Base-by-base conservation (phyloP, 208 protist genomes). In the Acanthamoeba lugdunensis region DNA sequence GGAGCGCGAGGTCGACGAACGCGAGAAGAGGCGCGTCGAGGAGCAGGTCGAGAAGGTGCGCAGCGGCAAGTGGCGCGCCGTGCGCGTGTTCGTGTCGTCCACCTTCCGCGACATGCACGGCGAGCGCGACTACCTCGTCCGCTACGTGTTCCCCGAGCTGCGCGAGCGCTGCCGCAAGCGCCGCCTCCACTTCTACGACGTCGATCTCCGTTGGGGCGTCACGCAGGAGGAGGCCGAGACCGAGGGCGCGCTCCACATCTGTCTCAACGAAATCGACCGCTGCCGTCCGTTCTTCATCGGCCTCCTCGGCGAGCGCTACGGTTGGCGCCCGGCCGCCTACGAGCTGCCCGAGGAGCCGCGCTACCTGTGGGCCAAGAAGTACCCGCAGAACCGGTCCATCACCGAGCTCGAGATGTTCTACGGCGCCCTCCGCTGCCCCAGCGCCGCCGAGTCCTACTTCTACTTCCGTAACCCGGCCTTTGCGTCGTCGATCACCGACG, bases 81-180 rank as follows among this genome's bases (percentile, higher is more conserved):
- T 85, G 56, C 97, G 98, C 84, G 98, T 99, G 90, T 99, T 99
- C 94, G 96, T 99, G 65, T 98, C 97, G 11, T 98, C 98, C 18
- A 99, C 98, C 7, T 99, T 99, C 94, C 93, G 98, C 16, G 98
- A 99, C 96, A 99, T 99, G 98, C 97, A 98, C 92, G 98, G 98
- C 95, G 98, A 99, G 96, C 97, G 98, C 77, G 98, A 98, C 94
- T 95, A 98, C 18, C 95, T 99, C 50, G 96, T 97, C 1, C 95
- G 98, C n/a, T 96, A 98, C 54, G 96, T 99, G 23, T 99, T 99
- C 79, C 98, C 98, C 8, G 97, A 97, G 23, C 94, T 99, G 21
- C 96, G 98, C 25, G 96, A 97, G 28, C 75, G 91, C 52, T 96
- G 94, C 45, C 56, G 69, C 18, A 63, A 93, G 81, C 37, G 67